A percentile compares a stretch with the other conserved stretches of the same genome.
phyloP scores from a whole-genome alignment of 805 yeast genomes.

The Geotrichum ghanense region DNA sequence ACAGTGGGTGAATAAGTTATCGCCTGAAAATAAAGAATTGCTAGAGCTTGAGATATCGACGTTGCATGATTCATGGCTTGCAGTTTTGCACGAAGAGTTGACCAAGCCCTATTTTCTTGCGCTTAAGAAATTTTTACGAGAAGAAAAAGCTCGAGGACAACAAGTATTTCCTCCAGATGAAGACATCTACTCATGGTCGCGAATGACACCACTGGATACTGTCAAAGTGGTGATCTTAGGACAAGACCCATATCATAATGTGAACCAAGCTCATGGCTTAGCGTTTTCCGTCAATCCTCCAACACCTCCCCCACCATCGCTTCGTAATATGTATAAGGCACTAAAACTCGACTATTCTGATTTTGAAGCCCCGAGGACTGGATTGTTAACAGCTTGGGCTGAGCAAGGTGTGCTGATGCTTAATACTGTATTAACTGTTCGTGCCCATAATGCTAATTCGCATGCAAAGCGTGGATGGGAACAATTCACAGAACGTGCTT shows the following conservation, averaged over 20 bases:
- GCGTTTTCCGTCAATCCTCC: constrained; percentile 89
- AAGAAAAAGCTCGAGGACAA: constrained; percentile 34
- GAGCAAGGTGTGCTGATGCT: constrained; percentile 74
- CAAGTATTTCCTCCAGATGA: constrained; percentile 67
- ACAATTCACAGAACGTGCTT: constrained; percentile 63
- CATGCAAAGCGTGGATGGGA: constrained; percentile 94
- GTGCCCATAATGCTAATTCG: constrained; percentile 87
- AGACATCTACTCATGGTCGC: constrained; percentile 86
- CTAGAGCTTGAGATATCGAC: constrained; percentile 52
- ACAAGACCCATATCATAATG: constrained; percentile 93
- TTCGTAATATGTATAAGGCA: constrained; percentile 77
- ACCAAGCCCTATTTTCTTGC: constrained; percentile 75
- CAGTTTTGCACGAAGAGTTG: constrained; percentile 53
- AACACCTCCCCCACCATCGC: constrained; percentile 77
- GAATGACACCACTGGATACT: constrained; percentile 62
- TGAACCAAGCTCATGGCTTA: constrained; percentile 89
- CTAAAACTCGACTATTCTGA: constrained; percentile 56
- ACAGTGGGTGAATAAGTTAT: constrained; percentile 38
- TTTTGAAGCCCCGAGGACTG: constrained; percentile 48
- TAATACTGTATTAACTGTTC: constrained; percentile 82
- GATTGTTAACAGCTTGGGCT: constrained; percentile 77
- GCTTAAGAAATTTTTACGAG: constrained; percentile 50
- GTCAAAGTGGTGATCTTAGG: constrained; percentile 79
- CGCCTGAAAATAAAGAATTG: constrained; percentile 37
- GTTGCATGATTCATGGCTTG: constrained; percentile 72